Evolutionary conservation across 2,329 filamentous ascomycete genomes (phyloP).

Genomic region (Graphium sp.): DNA sequence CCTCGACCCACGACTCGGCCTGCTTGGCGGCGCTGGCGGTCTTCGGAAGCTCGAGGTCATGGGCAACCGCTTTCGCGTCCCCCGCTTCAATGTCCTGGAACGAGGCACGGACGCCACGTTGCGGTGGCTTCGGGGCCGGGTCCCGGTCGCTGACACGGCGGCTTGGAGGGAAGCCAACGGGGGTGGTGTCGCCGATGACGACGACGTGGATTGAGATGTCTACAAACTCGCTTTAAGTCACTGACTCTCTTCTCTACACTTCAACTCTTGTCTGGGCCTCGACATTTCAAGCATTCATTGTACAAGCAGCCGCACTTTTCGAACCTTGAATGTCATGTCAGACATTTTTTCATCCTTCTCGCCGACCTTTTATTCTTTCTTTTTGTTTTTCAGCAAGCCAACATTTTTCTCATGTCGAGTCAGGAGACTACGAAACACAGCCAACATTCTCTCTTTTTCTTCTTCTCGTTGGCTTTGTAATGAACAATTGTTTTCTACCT

Average conservation of each 20-base stretch:
- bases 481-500: constrained; percentile 2
- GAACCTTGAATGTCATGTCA: too few species aligned
- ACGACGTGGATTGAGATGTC: constrained; percentile 4
- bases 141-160: constrained; percentile 44
- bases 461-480: too few species aligned
- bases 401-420: too few species aligned
- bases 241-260: too few species aligned
- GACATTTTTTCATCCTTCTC: too few species aligned
- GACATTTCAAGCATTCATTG: too few species aligned
- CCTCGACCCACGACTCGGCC: constrained; percentile 64
- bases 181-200: constrained; percentile 13
- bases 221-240: too few species aligned
- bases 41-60: constrained; percentile 56
- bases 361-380: too few species aligned
- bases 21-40: constrained; percentile 47
- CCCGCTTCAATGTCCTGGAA: constrained; percentile 67
- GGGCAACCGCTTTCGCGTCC: constrained; percentile 79
- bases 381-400: too few species aligned
- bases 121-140: constrained; percentile 62
- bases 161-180: constrained; percentile 32
- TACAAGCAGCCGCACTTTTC: too few species aligned
- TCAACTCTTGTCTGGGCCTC: too few species aligned
- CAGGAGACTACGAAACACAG: too few species aligned
- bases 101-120: constrained; percentile 77
- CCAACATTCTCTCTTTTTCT: background rate